A percentile compares a stretch with the other conserved stretches of the same genome.
These are phyloP conservation scores for Erysimum cheiri DNA, from an alignment of 441 rosid genomes.

Conservation along the genomic window DNA sequence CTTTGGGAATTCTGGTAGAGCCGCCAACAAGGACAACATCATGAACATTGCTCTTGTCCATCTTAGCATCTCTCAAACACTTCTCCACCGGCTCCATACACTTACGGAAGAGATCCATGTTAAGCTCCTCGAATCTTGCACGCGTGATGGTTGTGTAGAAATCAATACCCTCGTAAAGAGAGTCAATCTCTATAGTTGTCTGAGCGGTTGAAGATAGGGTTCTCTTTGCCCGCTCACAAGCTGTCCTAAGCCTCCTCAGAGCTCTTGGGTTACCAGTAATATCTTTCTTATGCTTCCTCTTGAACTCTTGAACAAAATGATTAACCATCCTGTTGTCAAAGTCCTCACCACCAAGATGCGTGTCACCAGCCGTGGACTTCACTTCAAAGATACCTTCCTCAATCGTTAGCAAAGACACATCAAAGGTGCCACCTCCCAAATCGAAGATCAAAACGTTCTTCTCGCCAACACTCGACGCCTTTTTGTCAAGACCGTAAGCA, in stretches of 20 bases:
- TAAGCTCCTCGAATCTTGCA: conserved; percentile 67
- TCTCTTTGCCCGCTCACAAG: conserved; percentile 65
- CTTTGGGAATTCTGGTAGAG: conserved; percentile 67
- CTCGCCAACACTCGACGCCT: conserved; percentile 56
- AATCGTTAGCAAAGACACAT: conserved; percentile 63
- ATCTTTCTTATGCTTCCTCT: conserved; percentile 70
- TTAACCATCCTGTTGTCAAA: conserved; percentile 71
- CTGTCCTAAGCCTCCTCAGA: conserved; percentile 64
- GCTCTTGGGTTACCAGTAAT: conserved; percentile 65
- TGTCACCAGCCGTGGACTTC: conserved; percentile 67
- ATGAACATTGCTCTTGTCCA: conserved; percentile 63
- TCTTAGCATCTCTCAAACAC: conserved; percentile 68
- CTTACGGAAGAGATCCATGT: conserved; percentile 69
- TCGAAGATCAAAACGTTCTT: conserved; percentile 67
- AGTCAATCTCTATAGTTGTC: conserved; percentile 60
- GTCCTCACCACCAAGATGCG: conserved; percentile 74
- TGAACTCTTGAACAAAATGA: conserved; percentile 67
- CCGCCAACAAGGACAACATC: conserved; percentile 76
- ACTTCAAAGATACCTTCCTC: conserved; percentile 74
- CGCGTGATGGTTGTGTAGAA: conserved; percentile 64
- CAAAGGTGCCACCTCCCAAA: conserved; percentile 71
- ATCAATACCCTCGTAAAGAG: conserved; percentile 64
- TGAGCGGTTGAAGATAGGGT: conserved; percentile 64
- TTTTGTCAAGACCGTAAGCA: conserved; percentile 70
- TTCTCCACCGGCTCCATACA: conserved; percentile 77